phyloP scores from a whole-genome alignment of 176 grass and related monocot species.

The Themeda triandra region DNA sequence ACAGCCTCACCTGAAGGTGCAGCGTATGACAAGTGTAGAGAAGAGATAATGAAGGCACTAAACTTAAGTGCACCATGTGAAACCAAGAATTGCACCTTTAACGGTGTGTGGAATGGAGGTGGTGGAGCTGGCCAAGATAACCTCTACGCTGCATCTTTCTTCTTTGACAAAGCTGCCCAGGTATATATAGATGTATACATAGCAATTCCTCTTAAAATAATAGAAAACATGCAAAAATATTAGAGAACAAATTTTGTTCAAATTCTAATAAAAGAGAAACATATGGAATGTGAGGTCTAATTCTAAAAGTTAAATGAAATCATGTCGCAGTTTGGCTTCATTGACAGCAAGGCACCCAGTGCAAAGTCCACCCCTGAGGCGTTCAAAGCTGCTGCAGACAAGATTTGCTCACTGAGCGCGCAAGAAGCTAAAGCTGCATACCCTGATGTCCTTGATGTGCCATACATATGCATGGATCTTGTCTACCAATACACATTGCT shows the following conservation, averaged over 20 bases:
- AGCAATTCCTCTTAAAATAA: too few species aligned
- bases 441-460: neutral
- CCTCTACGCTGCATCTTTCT: neutral
- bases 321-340: neutral
- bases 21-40: neutral
- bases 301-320: neutral
- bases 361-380: neutral
- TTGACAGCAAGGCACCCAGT: neutral
- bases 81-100: neutral
- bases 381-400: neutral
- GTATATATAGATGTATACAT: neutral
- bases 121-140: neutral
- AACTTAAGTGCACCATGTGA: neutral
- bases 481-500: constrained; percentile 50
- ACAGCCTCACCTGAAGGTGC: neutral
- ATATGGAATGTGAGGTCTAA: neutral
- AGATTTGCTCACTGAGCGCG: neutral
- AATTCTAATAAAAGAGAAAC: neutral
- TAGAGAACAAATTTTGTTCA: neutral
- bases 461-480: constrained; percentile 55
- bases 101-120: neutral
- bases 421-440: neutral
- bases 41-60: neutral
- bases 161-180: neutral
- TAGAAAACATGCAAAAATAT: too few species aligned